Conservation (phyloP, 1,139 yeast genomes). For the Casaregolazyma suthepensis region DNA sequence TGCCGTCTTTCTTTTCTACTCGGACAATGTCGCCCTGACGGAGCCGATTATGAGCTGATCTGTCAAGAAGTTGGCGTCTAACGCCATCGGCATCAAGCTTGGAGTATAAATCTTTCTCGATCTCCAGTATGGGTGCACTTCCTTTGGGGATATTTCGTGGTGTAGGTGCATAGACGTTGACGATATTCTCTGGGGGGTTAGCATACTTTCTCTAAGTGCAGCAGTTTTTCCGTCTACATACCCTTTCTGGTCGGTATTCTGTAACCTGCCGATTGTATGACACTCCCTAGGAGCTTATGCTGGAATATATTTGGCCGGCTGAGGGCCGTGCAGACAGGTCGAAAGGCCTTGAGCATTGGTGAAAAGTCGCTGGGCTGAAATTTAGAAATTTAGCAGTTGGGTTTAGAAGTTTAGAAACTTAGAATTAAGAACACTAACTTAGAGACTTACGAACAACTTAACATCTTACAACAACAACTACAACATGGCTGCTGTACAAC, state of each 20-base stretch:
- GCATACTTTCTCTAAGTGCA: no score
- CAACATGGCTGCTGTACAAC: not conserved
- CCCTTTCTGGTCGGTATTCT: slow-evolving; percentile 5
- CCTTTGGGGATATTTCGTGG: slow-evolving; percentile 39
- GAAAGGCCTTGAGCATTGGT: slow-evolving; percentile 2
- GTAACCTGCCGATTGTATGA: slow-evolving; percentile 3
- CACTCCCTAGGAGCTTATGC: not conserved
- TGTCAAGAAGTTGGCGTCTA: slow-evolving; percentile 58
- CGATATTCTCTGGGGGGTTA: slow-evolving; percentile 22
- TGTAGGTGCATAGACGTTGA: slow-evolving; percentile 30
- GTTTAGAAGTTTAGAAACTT: no score
- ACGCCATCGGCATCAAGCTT: slow-evolving; percentile 69
- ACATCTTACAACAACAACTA: not conserved
- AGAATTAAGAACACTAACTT: no score
- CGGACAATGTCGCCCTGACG: slow-evolving; percentile 80
- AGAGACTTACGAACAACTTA: no score
- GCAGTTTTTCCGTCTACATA: not conserved
- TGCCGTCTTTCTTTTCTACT: slow-evolving; percentile 63
- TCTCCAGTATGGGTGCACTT: slow-evolving; percentile 41
- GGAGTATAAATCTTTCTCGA: slow-evolving; percentile 45
- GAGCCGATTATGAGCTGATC: slow-evolving; percentile 44
- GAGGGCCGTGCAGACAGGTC: not conserved
- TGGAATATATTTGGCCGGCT: not conserved
- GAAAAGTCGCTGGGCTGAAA: not conserved
- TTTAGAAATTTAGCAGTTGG: no score